Evolutionary conservation across 176 grass and related monocot genomes (phyloP).

Genomic region (Lolium rigidum): DNA sequence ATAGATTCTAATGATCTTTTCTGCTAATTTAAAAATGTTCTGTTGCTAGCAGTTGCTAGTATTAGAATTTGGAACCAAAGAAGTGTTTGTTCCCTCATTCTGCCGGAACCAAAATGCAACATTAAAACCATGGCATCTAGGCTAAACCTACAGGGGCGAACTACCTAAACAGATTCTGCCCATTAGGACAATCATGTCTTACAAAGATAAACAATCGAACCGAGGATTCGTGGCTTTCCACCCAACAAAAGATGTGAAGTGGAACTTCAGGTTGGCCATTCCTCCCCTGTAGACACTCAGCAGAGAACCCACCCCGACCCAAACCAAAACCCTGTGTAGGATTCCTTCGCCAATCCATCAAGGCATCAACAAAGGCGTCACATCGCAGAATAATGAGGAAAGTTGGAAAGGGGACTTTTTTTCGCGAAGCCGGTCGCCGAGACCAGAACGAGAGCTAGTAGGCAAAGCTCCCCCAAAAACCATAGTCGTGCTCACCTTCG

Average conservation of each 20-base stretch:
- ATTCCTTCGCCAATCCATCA: background rate
- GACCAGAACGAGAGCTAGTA: background rate
- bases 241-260: background rate
- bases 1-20: background rate
- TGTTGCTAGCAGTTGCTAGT: background rate
- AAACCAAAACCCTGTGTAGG: background rate
- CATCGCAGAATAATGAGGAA: background rate
- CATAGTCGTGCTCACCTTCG: slow-evolving; percentile 18
- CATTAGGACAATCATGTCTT: background rate
- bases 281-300: background rate
- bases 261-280: background rate
- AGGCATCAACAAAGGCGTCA: background rate
- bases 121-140: background rate
- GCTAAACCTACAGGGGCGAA: background rate
- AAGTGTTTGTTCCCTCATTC: background rate
- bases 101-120: background rate
- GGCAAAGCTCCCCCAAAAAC: slow-evolving; percentile 10
- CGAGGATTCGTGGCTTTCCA: background rate
- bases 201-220: background rate
- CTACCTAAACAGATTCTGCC: background rate
- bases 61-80: background rate
- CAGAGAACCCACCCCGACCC: background rate
- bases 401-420: background rate
- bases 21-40: background rate
- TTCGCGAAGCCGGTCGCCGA: background rate